Percentiles rank a stretch among this genome's conserved stretches.
These are phyloP conservation scores for Aciculosporium take DNA, from an alignment of 2,329 filamentous ascomycete genomes.

Conservation along the genomic window DNA sequence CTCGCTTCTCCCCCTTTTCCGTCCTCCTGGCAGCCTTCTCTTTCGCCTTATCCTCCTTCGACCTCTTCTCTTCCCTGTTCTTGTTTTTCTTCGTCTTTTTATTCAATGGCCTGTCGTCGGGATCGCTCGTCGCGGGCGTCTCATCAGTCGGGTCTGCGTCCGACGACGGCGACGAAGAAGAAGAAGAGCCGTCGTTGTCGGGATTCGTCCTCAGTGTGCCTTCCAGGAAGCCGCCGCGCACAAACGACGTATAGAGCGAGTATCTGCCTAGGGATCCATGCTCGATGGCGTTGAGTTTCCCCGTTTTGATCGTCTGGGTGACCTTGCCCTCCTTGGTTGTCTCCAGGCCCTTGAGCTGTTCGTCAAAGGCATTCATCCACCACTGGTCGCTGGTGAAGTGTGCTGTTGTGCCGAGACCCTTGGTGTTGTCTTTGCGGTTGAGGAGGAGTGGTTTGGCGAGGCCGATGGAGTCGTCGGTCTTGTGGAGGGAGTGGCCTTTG, in stretches of 20 bases:
- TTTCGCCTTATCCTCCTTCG: constrained; percentile 4
- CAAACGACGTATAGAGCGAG: constrained; percentile 71
- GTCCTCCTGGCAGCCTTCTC: neutral
- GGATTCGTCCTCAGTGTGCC: constrained; percentile 44
- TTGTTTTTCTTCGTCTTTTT: neutral
- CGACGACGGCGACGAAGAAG: constrained; percentile 9
- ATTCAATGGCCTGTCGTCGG: constrained; percentile 13
- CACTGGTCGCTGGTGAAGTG: constrained; percentile 67
- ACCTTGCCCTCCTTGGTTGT: constrained; percentile 42
- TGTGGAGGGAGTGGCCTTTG: constrained; percentile 74
- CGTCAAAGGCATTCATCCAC: constrained; percentile 94
- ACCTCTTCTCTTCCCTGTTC: neutral
- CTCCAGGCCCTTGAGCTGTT: constrained; percentile 70
- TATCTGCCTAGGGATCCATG: constrained; percentile 39
- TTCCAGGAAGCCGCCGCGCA: constrained; percentile 61
- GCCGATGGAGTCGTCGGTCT: constrained; percentile 55
- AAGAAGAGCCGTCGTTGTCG: constrained; percentile 7
- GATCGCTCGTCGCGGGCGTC: constrained; percentile 9
- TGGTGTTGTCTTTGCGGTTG: constrained; percentile 64
- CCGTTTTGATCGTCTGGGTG: constrained; percentile 39
- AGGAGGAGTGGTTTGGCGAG: constrained; percentile 73
- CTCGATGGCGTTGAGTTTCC: constrained; percentile 42
- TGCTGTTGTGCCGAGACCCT: constrained; percentile 67
- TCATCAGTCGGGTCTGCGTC: constrained; percentile 17
- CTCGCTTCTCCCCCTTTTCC: constrained; percentile 2